phyloP scores from a whole-genome alignment of 2,329 filamentous ascomycete species.

The Pseudopithomyces maydicus region DNA sequence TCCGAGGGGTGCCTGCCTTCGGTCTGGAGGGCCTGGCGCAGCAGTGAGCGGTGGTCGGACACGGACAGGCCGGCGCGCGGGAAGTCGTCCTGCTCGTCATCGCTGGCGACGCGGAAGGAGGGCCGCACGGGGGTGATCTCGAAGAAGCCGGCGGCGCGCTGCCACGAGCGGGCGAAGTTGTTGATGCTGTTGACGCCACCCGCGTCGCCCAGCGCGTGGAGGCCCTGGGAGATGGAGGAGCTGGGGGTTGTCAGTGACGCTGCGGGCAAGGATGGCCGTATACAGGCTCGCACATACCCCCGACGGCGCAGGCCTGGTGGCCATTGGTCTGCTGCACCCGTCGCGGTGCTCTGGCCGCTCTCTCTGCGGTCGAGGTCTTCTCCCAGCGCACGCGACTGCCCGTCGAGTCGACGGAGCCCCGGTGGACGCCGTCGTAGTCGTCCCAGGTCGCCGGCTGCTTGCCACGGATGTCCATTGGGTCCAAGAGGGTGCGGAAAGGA shows the following conservation, averaged over 20 bases:
- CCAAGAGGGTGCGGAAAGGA: slow-evolving; percentile 12
- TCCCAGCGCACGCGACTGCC: slow-evolving; percentile 45
- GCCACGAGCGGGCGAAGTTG: slow-evolving; percentile 91
- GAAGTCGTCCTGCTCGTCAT: slow-evolving; percentile 42
- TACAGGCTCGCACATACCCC: slow-evolving; percentile 30
- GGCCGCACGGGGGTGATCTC: slow-evolving; percentile 83
- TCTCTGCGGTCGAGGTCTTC: slow-evolving; percentile 38
- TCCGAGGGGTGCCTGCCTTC: slow-evolving; percentile 45
- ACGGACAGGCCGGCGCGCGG: slow-evolving; percentile 36
- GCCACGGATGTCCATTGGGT: slow-evolving; percentile 41
- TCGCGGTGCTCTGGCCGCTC: slow-evolving; percentile 34
- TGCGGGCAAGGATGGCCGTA: not conserved
- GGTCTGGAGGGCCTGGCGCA: slow-evolving; percentile 47
- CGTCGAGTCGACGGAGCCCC: slow-evolving; percentile 48
- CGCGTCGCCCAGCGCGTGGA: slow-evolving; percentile 65
- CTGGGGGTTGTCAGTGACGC: slow-evolving; percentile 18
- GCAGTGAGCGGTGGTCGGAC: slow-evolving; percentile 49
- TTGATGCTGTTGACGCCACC: slow-evolving; percentile 94
- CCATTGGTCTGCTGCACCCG: not conserved
- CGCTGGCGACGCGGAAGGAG: slow-evolving; percentile 65
- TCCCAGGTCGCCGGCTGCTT: slow-evolving; percentile 53
- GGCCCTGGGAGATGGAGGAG: slow-evolving; percentile 57
- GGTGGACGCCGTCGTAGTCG: slow-evolving; percentile 50
- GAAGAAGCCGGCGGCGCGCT: slow-evolving; percentile 83
- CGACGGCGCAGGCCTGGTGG: slow-evolving; percentile 41